These are phyloP conservation scores for Phlyctochytrium planicorne DNA, from an alignment of 192 early-diverging fungal genomes.

Conservation along the genomic window DNA sequence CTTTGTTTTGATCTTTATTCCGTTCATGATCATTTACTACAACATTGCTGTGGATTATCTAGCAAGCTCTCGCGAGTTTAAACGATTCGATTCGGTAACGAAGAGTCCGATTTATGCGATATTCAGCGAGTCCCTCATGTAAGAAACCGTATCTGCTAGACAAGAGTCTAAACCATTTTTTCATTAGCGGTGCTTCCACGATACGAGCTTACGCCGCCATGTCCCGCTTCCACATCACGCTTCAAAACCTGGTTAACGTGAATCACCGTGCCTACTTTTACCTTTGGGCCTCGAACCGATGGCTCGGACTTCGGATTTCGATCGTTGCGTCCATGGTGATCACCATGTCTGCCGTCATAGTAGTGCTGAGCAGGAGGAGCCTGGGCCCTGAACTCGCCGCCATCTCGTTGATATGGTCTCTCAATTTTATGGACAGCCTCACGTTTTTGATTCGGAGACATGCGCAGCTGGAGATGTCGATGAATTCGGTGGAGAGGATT, in stretches of 20 bases:
- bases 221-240: constrained; percentile 31
- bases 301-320: constrained; percentile 62
- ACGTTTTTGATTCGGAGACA: constrained; percentile 64
- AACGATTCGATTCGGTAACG: constrained; percentile 80
- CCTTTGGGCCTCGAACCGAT: constrained; percentile 79
- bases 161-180: neutral
- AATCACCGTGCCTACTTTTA: constrained; percentile 86
- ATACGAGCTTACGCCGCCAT: constrained; percentile 47
- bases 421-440: constrained; percentile 72
- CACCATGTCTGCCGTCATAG: constrained; percentile 23
- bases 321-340: constrained; percentile 74
- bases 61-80: constrained; percentile 78
- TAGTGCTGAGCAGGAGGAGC: constrained; percentile 41
- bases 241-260: constrained; percentile 44
- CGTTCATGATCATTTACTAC: constrained; percentile 61
- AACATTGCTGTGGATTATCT: constrained; percentile 72
- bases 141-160: constrained; percentile 15
- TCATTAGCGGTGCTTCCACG: constrained; percentile 34
- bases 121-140: constrained; percentile 73
- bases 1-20: constrained; percentile 64
- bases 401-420: constrained; percentile 77
- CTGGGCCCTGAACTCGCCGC: constrained; percentile 86
- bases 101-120: constrained; percentile 76
- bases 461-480: constrained; percentile 50
- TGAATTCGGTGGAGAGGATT: constrained; percentile 80